Percentiles rank a stretch among this genome's conserved stretches.
phyloP scores from a whole-genome alignment of 306 rosid species.

The Ormosia emarginata region DNA sequence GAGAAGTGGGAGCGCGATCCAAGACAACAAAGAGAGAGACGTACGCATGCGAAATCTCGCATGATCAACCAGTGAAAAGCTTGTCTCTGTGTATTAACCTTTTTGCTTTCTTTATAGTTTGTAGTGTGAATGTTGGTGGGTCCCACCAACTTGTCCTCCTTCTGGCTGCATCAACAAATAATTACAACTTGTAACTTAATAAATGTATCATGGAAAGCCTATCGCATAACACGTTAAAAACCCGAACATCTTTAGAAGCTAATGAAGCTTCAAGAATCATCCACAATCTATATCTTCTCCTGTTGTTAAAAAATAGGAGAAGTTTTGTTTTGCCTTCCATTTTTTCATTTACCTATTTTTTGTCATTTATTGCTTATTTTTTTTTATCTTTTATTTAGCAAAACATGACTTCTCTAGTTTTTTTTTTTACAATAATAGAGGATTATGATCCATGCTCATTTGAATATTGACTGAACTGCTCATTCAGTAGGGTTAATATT shows the following conservation, averaged over 20 bases:
- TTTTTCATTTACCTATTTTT: no score
- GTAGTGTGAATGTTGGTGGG: background rate
- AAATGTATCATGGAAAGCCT: no score
- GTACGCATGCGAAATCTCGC: constrained; percentile 20
- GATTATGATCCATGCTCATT: no score
- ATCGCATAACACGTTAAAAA: background rate
- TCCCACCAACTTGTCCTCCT: background rate
- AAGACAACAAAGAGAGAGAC: background rate
- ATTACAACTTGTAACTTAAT: no score
- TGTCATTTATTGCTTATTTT: no score
- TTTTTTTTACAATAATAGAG: no score
- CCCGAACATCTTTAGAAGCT: background rate
- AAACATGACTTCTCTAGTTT: no score
- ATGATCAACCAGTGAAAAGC: background rate
- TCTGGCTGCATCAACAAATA: background rate
- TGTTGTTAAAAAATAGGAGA: no score
- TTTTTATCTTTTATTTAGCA: no score
- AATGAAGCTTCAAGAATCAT: background rate
- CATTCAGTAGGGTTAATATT: background rate
- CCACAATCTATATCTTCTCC: background rate
- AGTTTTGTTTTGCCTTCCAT: no score
- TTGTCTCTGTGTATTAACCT: background rate
- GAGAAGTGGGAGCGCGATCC: constrained; percentile 18
- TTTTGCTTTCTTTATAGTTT: background rate
- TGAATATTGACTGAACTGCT: background rate